Conservation (phyloP, 768 basidiomycete genomes). For the Candolleomyces eurysporus region DNA sequence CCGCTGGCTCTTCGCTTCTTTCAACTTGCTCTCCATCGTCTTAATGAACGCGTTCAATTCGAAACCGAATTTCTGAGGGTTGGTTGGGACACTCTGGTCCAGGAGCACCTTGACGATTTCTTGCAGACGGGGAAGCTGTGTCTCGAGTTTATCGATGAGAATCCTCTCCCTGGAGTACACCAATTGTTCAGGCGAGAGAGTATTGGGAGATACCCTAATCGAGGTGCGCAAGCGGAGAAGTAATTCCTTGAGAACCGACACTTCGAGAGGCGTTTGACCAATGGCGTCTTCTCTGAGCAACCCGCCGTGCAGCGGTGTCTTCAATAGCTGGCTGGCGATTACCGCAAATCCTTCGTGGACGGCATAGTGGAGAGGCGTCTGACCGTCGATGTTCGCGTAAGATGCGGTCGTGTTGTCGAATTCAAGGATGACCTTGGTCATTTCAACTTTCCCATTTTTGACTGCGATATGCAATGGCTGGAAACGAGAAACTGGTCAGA, state of each 20-base stretch:
- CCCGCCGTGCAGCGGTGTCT: slow-evolving; percentile 33
- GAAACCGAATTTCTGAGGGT: slow-evolving; percentile 3
- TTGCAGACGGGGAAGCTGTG: slow-evolving; percentile 9
- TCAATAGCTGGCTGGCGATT: slow-evolving; percentile 38
- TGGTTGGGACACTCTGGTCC: not conserved
- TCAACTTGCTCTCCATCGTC: slow-evolving; percentile 9
- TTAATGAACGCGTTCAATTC: slow-evolving; percentile 5
- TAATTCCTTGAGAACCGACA: slow-evolving; percentile 28
- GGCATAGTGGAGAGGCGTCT: slow-evolving; percentile 52
- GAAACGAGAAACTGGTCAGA: not conserved
- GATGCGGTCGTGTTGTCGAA: slow-evolving; percentile 35
- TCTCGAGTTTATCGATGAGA: slow-evolving; percentile 6
- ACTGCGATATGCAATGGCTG: slow-evolving; percentile 59
- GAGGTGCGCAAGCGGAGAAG: slow-evolving; percentile 12
- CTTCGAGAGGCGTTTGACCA: slow-evolving; percentile 42
- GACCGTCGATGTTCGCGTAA: slow-evolving; percentile 45
- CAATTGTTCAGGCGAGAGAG: not conserved
- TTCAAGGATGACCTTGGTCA: slow-evolving; percentile 36
- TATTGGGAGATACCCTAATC: not conserved
- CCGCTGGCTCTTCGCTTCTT: slow-evolving; percentile 4
- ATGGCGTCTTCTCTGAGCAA: slow-evolving; percentile 51
- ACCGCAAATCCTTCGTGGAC: slow-evolving; percentile 29
- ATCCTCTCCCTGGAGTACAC: not conserved
- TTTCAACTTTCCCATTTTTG: slow-evolving; percentile 25
- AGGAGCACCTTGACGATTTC: slow-evolving; percentile 8